phyloP scores from a whole-genome alignment of 345 rosid genomes.

The Gynandropsis gynandra region DNA sequence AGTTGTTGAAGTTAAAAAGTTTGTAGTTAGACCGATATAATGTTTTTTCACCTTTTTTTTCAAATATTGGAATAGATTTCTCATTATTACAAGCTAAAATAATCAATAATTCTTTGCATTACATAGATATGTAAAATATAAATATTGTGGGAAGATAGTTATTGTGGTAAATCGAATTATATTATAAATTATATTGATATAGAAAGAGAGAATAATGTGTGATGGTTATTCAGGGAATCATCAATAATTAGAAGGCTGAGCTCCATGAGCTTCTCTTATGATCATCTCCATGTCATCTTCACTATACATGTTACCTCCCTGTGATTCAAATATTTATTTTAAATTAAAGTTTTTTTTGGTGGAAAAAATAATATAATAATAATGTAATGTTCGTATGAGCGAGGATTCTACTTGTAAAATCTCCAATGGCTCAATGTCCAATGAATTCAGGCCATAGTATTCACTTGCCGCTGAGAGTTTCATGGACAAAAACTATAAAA shows the following conservation, averaged over 20 bases:
- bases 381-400: constrained; percentile 3
- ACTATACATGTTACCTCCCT: constrained; percentile 14
- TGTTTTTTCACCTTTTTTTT: too few relatives aligned
- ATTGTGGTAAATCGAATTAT: too few relatives aligned
- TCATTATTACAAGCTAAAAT: too few relatives aligned
- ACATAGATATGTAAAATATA: too few relatives aligned
- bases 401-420: constrained; percentile 25
- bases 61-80: too few relatives aligned
- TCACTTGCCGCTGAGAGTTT: constrained; percentile 54
- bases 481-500: constrained; percentile 46
- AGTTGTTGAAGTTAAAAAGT: too few relatives aligned
- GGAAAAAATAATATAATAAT: neutral
- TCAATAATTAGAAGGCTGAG: constrained; percentile 18
- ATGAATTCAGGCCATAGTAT: constrained; percentile 28
- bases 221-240: too few relatives aligned
- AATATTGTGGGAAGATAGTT: too few relatives aligned
- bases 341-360: neutral
- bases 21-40: too few relatives aligned
- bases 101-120: too few relatives aligned
- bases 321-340: constrained; percentile 1
- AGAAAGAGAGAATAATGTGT: too few relatives aligned
- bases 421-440: constrained; percentile 33
- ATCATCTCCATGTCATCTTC: constrained; percentile 21
- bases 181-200: too few relatives aligned
- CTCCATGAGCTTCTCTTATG: constrained; percentile 14